phyloP scores from a whole-genome alignment of 371 early-diverging fungal genomes.

The Mycotypha africana region DNA sequence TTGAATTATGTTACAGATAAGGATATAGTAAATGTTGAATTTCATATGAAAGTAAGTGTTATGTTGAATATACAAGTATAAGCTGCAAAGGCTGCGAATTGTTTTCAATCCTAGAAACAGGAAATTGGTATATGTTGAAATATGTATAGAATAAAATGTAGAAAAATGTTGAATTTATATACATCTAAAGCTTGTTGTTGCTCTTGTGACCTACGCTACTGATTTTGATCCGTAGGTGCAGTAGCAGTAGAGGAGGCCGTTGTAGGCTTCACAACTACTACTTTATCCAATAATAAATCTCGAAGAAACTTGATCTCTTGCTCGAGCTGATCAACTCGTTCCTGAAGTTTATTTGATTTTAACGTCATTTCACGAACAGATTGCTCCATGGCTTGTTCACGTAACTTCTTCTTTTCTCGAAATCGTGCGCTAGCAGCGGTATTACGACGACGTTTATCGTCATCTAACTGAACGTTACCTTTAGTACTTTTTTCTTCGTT shows the following conservation, averaged over 20 bases:
- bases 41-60: neutral
- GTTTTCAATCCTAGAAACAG: too few species aligned
- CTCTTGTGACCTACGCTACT: too few species aligned
- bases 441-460: constrained; percentile 88
- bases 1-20: too few species aligned
- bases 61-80: constrained; percentile 9
- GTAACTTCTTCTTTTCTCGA: constrained; percentile 86
- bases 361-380: constrained; percentile 77
- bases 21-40: constrained; percentile 12
- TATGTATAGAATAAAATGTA: too few species aligned
- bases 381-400: constrained; percentile 81
- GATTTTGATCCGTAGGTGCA: too few species aligned
- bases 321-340: constrained; percentile 71
- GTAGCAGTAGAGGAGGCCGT: too few species aligned
- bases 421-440: constrained; percentile 94
- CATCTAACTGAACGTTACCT: constrained; percentile 31
- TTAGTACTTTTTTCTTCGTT: neutral
- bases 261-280: too few species aligned
- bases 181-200: neutral
- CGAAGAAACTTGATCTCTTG: constrained; percentile 88
- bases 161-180: constrained; percentile 15
- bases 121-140: too few species aligned
- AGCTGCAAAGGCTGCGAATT: neutral
- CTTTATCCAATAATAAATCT: constrained; percentile 75
- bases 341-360: constrained; percentile 68